These are phyloP conservation scores for Trichoderma aggressivum DNA, from an alignment of 2,329 filamentous ascomycete genomes.

Conservation along the genomic window DNA sequence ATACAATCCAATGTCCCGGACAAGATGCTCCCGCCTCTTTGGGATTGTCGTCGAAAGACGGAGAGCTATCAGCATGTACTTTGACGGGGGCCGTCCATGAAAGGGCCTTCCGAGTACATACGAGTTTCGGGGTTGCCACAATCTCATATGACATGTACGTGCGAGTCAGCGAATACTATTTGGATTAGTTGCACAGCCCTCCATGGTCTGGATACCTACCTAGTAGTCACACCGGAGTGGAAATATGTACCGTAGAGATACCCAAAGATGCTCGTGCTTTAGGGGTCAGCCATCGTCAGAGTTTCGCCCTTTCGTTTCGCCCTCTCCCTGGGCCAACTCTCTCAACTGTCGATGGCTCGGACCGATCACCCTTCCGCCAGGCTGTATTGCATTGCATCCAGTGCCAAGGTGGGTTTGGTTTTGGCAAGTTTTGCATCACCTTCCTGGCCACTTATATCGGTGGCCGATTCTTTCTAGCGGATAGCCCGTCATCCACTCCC, in stretches of 20 bases:
- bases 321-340: not conserved
- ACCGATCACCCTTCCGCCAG: not conserved
- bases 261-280: not conserved
- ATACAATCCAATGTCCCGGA: not conserved
- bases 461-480: slow-evolving; percentile 9
- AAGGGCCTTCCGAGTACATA: not conserved
- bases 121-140: not conserved
- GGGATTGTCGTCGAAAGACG: not conserved
- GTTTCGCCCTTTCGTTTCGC: not conserved
- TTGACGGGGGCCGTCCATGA: not conserved
- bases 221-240: not conserved
- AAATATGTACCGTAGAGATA: not conserved
- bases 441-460: not conserved
- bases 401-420: slow-evolving; percentile 3
- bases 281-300: not conserved
- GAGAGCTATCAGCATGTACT: not conserved
- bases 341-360: not conserved
- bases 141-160: not conserved
- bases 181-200: not conserved
- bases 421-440: not conserved
- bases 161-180: not conserved
- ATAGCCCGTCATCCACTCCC: not conserved
- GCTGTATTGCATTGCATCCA: slow-evolving; percentile 5
- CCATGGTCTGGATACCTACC: not conserved
- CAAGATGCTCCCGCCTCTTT: slow-evolving; percentile 5